phyloP scores from a whole-genome alignment of 2,329 filamentous ascomycete genomes.

The Drechslerella coelobrocha region DNA sequence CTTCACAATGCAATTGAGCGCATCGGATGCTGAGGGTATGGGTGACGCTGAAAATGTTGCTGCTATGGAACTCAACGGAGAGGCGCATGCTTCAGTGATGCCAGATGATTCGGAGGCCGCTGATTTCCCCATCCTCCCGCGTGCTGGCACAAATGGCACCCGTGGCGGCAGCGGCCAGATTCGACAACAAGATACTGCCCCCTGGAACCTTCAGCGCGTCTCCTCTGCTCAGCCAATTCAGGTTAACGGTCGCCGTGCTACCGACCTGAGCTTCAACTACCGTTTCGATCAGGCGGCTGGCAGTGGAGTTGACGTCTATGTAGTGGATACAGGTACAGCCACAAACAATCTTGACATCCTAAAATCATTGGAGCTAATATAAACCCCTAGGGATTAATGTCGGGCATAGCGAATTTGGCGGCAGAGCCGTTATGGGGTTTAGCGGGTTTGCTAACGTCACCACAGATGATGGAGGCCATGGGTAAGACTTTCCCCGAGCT shows the following conservation, averaged over 20 bases:
- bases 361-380: too few species aligned
- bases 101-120: constrained; percentile 49
- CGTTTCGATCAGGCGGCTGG: constrained; percentile 57
- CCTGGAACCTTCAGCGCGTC: constrained; percentile 56
- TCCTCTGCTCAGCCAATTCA: constrained; percentile 54
- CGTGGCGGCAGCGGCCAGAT: constrained; percentile 3
- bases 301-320: constrained; percentile 61
- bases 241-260: constrained; percentile 53
- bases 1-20: constrained; percentile 51
- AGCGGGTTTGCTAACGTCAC: constrained; percentile 61
- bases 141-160: neutral
- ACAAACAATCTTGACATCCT: neutral
- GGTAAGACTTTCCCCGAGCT: constrained; percentile 65
- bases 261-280: constrained; percentile 58
- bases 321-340: constrained; percentile 61
- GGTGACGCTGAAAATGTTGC: constrained; percentile 10
- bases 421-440: constrained; percentile 53
- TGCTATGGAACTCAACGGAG: constrained; percentile 27
- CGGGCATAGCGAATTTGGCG: constrained; percentile 54
- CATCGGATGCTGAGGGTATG: constrained; percentile 25
- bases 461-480: constrained; percentile 60
- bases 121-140: neutral
- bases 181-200: constrained; percentile 44
- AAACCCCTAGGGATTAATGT: constrained; percentile 55
- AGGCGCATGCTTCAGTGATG: constrained; percentile 26